Percentiles rank a stretch among this genome's conserved stretches.
These are phyloP conservation scores for Ophioceras dolichostomum DNA, from an alignment of 2,329 filamentous ascomycete genomes.

Conservation along the genomic window DNA sequence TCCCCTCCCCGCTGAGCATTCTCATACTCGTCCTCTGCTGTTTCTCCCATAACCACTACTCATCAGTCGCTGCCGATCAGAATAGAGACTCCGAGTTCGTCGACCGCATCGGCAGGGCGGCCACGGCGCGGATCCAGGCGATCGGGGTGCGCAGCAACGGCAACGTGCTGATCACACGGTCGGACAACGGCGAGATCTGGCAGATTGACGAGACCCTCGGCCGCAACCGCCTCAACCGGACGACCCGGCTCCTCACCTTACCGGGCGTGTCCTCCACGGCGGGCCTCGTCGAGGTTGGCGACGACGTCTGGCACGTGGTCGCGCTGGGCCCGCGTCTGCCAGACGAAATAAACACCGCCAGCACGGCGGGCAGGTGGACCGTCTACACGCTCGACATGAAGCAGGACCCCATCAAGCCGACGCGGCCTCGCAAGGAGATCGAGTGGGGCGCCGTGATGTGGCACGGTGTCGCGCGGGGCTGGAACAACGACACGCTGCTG, in stretches of 20 bases:
- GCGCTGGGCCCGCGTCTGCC: too few species aligned
- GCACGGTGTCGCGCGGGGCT: conserved; percentile 15
- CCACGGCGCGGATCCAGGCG: conserved; percentile 18
- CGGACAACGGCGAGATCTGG: conserved; percentile 19
- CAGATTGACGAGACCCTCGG: conserved; percentile 12
- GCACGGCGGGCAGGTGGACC: conserved; percentile 12
- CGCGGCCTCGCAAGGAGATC: too few species aligned
- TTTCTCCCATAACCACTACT: too few species aligned
- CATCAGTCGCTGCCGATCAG: too few species aligned
- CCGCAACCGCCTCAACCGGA: too few species aligned
- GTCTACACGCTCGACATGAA: conserved; percentile 19
- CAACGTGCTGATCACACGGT: conserved; percentile 18
- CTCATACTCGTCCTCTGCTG: too few species aligned
- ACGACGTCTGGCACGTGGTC: conserved; percentile 17
- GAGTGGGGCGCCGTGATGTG: conserved; percentile 16
- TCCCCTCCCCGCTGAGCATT: too few species aligned
- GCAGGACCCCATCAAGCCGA: conserved; percentile 7
- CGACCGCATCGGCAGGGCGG: conserved; percentile 10
- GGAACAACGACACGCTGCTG: conserved; percentile 16
- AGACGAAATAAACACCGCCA: neutral
- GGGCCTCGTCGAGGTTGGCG: conserved; percentile 18
- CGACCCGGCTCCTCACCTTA: neutral
- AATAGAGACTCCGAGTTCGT: too few species aligned
- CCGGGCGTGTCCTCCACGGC: conserved; percentile 11
- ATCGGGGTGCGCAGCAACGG: conserved; percentile 17